Evolutionary conservation across 331 rosid species (phyloP).

Genomic region (Malus hybrid): DNA sequence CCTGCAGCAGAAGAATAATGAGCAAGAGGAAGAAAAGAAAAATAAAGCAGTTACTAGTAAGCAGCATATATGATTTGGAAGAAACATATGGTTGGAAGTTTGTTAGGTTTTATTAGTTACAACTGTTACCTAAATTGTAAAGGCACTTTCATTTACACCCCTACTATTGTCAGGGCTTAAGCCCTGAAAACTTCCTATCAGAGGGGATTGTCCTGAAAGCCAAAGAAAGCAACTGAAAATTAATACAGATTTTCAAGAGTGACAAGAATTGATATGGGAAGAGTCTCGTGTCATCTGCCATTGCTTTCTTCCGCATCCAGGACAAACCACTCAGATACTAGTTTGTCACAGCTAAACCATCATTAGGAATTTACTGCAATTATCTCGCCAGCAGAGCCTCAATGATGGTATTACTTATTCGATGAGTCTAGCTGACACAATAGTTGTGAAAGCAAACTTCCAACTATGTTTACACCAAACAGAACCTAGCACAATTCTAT

Average conservation of each 20-base stretch:
- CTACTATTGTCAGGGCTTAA: neutral
- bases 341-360: neutral
- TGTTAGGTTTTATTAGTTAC: neutral
- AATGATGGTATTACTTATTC: neutral
- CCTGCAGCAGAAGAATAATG: constrained; percentile 13
- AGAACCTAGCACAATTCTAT: neutral
- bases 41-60: neutral
- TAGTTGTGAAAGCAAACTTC: neutral
- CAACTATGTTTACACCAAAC: neutral
- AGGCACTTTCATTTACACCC: neutral
- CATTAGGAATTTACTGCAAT: neutral
- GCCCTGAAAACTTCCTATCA: neutral
- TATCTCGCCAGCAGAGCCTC: neutral
- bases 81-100: neutral
- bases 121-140: neutral
- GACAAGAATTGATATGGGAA: neutral
- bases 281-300: neutral
- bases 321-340: neutral
- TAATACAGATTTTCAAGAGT: neutral
- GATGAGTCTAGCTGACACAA: neutral
- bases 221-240: neutral
- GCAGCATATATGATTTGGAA: neutral
- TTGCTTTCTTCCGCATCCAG: neutral
- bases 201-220: neutral
- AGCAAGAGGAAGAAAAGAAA: neutral